Conservation (phyloP, 495 filamentous ascomycete species). For the Aspergillus sclerotiicarbonarius region DNA sequence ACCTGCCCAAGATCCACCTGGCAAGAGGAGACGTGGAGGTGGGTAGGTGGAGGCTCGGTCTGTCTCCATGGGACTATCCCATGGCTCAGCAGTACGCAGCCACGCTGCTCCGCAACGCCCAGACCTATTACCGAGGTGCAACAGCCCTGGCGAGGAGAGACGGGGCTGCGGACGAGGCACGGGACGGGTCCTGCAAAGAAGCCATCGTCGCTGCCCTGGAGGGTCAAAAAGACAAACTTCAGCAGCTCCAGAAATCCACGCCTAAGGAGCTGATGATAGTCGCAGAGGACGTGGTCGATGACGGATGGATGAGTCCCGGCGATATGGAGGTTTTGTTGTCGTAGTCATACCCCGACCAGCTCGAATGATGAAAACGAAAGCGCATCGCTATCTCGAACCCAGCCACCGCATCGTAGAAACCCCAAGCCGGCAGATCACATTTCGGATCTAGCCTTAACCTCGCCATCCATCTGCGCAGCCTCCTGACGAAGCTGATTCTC, state of each 20-base stretch:
- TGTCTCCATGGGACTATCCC: constrained; percentile 42
- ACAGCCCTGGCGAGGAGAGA: constrained; percentile 45
- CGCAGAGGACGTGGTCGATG: constrained; percentile 50
- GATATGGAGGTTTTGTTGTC: constrained; percentile 38
- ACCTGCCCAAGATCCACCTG: constrained; percentile 58
- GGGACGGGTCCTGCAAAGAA: constrained; percentile 46
- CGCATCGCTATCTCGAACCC: neutral
- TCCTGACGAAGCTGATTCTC: constrained; percentile 43
- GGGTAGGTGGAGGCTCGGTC: constrained; percentile 53
- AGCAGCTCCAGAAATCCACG: constrained; percentile 31
- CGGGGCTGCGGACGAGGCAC: constrained; percentile 41
- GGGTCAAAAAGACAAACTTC: constrained; percentile 41
- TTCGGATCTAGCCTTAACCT: constrained; percentile 33
- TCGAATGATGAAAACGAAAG: neutral
- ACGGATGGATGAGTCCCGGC: constrained; percentile 40
- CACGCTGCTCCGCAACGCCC: constrained; percentile 59
- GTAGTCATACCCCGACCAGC: constrained; percentile 18
- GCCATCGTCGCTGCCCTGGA: constrained; percentile 44
- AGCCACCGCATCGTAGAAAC: neutral
- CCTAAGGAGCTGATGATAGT: constrained; percentile 34
- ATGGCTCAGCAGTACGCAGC: constrained; percentile 46
- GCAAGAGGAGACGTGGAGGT: constrained; percentile 63
- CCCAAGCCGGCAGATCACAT: constrained; percentile 12
- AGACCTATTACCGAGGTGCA: constrained; percentile 63
- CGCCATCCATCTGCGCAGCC: constrained; percentile 42